Base-by-base conservation (phyloP, 2,329 filamentous ascomycete species). In the Ascochyta clinopodiicola region DNA sequence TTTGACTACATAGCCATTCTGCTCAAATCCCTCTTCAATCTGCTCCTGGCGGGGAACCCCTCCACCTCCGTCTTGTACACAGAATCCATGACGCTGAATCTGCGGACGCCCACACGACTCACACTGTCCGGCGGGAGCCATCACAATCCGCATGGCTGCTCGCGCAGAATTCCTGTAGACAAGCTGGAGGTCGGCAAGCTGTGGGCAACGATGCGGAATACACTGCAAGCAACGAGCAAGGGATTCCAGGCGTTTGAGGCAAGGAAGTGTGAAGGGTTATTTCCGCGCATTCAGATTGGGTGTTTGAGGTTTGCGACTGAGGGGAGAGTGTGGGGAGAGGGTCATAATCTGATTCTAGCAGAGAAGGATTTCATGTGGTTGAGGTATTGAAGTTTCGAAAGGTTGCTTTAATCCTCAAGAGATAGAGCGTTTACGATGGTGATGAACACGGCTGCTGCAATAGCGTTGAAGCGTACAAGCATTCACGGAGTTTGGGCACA, bases 1-100 rank as follows among this genome's bases (percentile, higher is more conserved):
- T 72, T 72, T 52, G 66, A 71, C 37, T 72, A 72, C 55, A 65
- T 70, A 37, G 66, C 68, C 3, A 70, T 71, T 19, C 56, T 72
- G 10, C 58, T 72, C 19, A 70, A 70, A 45, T 62, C 67, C 1
- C 50, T 71, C 0, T 68, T 68, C 6, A 67, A 64, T 17, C 56
- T 72, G 2, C 59, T 70, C 8, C 59, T 57, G 6, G 38, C 60
- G 12, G 67, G 63, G 4, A 59, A 69, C 21, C 38, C 62, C 1
- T 42, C 45, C 15, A 69, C 68, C 47, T 62, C 57, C 15, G 48
- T 70, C 4, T 35, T 72, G 4, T 71, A 69, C 17, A 67, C 61
- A 2, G 69, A 72, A 44, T 52, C 44, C 8, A 62, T 72, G 57
- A 66, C 66, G 5, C 31, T 72, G 4, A 72, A 72, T 42, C 47